A percentile compares a stretch with the other conserved stretches of the same genome.
Evolutionary conservation across 2,329 filamentous ascomycete species (phyloP).

Genomic region (Aspergillus transmontanensis): DNA sequence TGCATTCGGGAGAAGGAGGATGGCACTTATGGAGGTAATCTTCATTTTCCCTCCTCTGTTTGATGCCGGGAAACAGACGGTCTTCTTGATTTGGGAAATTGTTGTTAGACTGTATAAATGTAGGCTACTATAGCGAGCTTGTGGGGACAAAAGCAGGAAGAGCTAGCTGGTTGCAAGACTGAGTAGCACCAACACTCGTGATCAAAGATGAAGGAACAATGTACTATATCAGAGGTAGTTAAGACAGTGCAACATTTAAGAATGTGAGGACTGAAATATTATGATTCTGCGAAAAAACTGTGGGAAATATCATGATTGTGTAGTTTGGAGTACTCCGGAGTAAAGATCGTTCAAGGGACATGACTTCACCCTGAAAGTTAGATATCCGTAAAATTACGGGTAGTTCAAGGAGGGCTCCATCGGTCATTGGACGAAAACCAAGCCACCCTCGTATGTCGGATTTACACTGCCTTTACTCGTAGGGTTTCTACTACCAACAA

Average conservation of each 20-base stretch:
- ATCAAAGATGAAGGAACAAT: neutral
- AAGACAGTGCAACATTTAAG: neutral
- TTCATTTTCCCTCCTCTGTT: conserved; percentile 30
- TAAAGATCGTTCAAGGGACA: neutral
- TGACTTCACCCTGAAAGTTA: neutral
- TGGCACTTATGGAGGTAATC: conserved; percentile 27
- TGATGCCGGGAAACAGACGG: neutral
- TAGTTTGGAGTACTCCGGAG: neutral
- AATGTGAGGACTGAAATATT: neutral
- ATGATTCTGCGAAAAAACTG: neutral
- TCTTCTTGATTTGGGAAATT: neutral
- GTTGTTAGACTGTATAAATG: neutral
- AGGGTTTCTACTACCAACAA: too few species aligned
- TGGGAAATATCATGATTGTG: neutral
- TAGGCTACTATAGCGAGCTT: neutral
- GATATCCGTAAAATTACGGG: neutral
- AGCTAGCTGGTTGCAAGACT: neutral
- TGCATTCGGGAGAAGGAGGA: conserved; percentile 32
- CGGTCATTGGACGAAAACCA: neutral
- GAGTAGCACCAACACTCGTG: neutral
- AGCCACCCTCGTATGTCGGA: too few species aligned
- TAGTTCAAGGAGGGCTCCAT: neutral
- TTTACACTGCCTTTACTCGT: too few species aligned
- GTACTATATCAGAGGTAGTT: neutral
- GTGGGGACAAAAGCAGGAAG: neutral